phyloP scores from a whole-genome alignment of 2,329 filamentous ascomycete species.

The Chaetomiaceae sp. region DNA sequence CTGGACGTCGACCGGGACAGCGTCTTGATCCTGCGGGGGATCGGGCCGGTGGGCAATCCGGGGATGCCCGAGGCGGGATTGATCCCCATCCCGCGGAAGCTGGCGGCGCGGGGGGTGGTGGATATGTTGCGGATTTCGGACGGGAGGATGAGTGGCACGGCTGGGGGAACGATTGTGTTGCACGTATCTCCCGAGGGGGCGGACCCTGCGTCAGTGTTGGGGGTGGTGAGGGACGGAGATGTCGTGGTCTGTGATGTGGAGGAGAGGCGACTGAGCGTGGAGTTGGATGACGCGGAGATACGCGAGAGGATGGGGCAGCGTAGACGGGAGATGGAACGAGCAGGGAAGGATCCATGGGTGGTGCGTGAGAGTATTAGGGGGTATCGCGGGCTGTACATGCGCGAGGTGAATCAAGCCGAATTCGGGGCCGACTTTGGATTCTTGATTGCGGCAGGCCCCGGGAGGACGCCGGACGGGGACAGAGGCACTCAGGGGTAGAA shows the following conservation, averaged over 20 bases:
- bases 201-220: slow-evolving; percentile 69
- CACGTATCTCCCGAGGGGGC: slow-evolving; percentile 86
- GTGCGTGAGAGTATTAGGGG: slow-evolving; percentile 38
- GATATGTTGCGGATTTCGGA: slow-evolving; percentile 86
- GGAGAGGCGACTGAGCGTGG: slow-evolving; percentile 53
- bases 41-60: slow-evolving; percentile 83
- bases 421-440: slow-evolving; percentile 60
- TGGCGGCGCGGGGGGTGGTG: slow-evolving; percentile 66
- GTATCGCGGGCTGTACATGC: slow-evolving; percentile 56
- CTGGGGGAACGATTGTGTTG: slow-evolving; percentile 83
- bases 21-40: slow-evolving; percentile 80
- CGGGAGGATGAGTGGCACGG: slow-evolving; percentile 80
- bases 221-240: slow-evolving; percentile 72
- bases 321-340: slow-evolving; percentile 28
- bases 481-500: too few species aligned
- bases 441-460: slow-evolving; percentile 40
- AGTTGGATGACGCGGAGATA: slow-evolving; percentile 69
- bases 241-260: slow-evolving; percentile 72
- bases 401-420: slow-evolving; percentile 57
- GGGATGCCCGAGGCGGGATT: slow-evolving; percentile 85
- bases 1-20: slow-evolving; percentile 58
- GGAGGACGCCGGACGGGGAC: too few species aligned
- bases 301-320: slow-evolving; percentile 49
- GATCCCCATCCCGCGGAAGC: slow-evolving; percentile 66
- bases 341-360: slow-evolving; percentile 14